Evolutionary conservation across 305 asterid genomes (phyloP).

Genomic region (Euphrasia arctica): DNA sequence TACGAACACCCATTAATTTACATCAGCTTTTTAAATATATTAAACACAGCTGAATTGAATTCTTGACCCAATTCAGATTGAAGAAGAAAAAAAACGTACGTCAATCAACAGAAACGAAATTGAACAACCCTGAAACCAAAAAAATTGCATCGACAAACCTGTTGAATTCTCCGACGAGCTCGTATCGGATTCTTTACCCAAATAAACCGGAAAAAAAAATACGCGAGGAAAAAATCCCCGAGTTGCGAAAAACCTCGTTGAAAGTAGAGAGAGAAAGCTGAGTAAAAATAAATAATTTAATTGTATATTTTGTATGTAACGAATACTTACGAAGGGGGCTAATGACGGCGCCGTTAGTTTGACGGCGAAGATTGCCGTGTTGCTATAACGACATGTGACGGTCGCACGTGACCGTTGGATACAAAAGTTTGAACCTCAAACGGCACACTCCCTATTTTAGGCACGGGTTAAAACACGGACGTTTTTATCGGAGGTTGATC

Average conservation of each 20-base stretch:
- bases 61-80: slow-evolving; percentile 32
- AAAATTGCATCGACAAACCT: slow-evolving; percentile 28
- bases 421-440: slow-evolving; percentile 85
- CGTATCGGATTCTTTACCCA: slow-evolving; percentile 29
- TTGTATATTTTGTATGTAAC: slow-evolving; percentile 67
- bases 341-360: slow-evolving; percentile 69
- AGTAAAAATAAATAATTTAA: slow-evolving; percentile 25
- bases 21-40: slow-evolving; percentile 22
- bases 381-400: slow-evolving; percentile 46
- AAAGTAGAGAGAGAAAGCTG: slow-evolving; percentile 48
- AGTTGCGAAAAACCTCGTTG: slow-evolving; percentile 72
- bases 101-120: slow-evolving; percentile 19
- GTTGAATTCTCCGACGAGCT: slow-evolving; percentile 38
- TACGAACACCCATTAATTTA: slow-evolving; percentile 21
- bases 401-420: slow-evolving; percentile 61
- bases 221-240: slow-evolving; percentile 39
- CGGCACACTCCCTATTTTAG: slow-evolving; percentile 51
- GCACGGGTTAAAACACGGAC: slow-evolving; percentile 26
- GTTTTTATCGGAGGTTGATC: slow-evolving; percentile 17
- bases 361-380: not conserved
- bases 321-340: slow-evolving; percentile 67
- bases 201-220: slow-evolving; percentile 14
- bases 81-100: slow-evolving; percentile 5
- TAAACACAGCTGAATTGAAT: slow-evolving; percentile 20
- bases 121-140: slow-evolving; percentile 27